Evolutionary conservation across 768 basidiomycete species (phyloP).

Genomic region (Holtermanniella nyarrowii): DNA sequence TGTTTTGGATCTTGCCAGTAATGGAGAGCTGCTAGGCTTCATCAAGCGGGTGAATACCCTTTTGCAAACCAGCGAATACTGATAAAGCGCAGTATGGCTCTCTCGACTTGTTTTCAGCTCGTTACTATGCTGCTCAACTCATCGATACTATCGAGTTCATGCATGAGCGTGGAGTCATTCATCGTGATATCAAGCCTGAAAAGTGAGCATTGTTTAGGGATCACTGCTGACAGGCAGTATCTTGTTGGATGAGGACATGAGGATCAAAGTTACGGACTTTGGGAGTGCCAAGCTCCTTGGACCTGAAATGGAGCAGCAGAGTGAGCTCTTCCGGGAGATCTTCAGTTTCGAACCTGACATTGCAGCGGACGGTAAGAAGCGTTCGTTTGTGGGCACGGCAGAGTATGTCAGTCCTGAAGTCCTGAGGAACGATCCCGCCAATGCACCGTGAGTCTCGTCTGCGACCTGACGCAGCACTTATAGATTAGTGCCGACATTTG

Average conservation of each 20-base stretch:
- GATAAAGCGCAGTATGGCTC: conserved; percentile 57
- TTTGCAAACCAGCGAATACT: conserved; percentile 2
- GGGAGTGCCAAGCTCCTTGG: conserved; percentile 58
- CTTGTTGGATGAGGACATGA: conserved; percentile 71
- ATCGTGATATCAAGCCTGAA: conserved; percentile 53
- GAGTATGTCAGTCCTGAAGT: conserved; percentile 86
- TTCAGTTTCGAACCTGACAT: no score
- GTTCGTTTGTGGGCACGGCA: conserved; percentile 79
- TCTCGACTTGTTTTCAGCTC: conserved; percentile 61
- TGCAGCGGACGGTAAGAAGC: conserved; percentile 46
- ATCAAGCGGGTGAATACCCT: conserved; percentile 37
- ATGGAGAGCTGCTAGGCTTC: conserved; percentile 43
- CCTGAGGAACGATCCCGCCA: conserved; percentile 57
- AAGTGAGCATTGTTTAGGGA: conserved; percentile 31
- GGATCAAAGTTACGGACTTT: conserved; percentile 93
- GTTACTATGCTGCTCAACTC: conserved; percentile 81
- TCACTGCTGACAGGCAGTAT: conserved; percentile 77
- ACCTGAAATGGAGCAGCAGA: conserved; percentile 17
- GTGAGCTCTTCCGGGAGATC: conserved; percentile 1
- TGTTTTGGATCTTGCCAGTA: conserved; percentile 44
- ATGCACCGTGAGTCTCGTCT: conserved; percentile 52
- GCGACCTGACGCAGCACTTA: background rate
- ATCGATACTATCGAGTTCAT: conserved; percentile 82
- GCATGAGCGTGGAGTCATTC: conserved; percentile 79
- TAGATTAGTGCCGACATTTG: conserved; percentile 73